Evolutionary conservation across 805 yeast genomes (phyloP), one percentile per base, ranked within the genome.

Genomic region (Ogataea polymorpha): DNA sequence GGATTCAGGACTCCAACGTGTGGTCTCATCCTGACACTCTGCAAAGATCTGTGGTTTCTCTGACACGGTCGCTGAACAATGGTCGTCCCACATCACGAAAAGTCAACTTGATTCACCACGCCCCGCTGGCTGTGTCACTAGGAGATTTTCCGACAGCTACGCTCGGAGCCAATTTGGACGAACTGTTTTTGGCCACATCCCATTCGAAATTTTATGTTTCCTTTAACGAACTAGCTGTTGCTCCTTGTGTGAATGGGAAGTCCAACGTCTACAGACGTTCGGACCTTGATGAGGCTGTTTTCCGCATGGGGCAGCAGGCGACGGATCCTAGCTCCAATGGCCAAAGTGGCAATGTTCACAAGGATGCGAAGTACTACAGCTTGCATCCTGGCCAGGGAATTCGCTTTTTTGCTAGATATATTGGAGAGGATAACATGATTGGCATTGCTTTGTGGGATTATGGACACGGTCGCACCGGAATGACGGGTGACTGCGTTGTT

Each of bases 371-470:
- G 4, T 54, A 42, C 24, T 68, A 54, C 39, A 51, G 59, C 23
- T 31, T 38, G n/a, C 23, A 40, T 3, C 48, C 50, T 1, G 69
- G 70, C 13, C 63, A 65, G 24, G 85, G 91, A 0, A 68, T 89
- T 31, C 71, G 79, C 37, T 77, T 79, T 42, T 88, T 89, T 60
- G 79, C 95, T 6, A 68, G 79, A 42, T 89, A 82, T 58, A 88
- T 88, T 55, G 96, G 96, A 5, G 96, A 88, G 58, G 96, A 88
- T 60, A 88, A 88, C 60, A 85, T 87, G 95, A 88, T 88, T 47
- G 95, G 86, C 5, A 87, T 86, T 35, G 86, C 88, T 1, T 58
- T 88, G 13, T 88, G 96, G 96, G 78, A 79, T 36, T 69, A 71
- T 24, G 80, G 85, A 17, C 41, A 54, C 17, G 83, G 86, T 2